Evolutionary conservation across 2,329 filamentous ascomycete genomes (phyloP).

Genomic region (Pezicula radicicola): DNA sequence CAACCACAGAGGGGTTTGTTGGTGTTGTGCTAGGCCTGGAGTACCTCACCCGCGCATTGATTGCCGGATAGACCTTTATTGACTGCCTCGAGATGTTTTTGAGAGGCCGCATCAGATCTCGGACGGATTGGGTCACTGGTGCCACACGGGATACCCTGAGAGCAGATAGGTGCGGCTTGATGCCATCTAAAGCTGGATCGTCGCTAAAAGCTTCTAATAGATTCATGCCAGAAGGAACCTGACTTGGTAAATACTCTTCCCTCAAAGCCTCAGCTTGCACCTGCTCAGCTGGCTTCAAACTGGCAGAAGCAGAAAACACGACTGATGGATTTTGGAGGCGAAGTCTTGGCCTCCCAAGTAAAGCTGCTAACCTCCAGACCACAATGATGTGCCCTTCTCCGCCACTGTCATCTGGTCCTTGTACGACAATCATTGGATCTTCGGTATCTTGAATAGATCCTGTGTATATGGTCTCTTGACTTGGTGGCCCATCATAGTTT

Average conservation of each 20-base stretch:
- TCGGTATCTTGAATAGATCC: conserved; percentile 46
- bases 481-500: conserved; percentile 39
- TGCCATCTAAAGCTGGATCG: conserved; percentile 57
- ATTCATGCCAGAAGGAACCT: conserved; percentile 68
- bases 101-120: conserved; percentile 61
- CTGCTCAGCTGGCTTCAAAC: conserved; percentile 50
- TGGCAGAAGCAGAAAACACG: conserved; percentile 61
- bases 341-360: conserved; percentile 56
- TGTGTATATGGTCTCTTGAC: conserved; percentile 59
- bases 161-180: conserved; percentile 67
- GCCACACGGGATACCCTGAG: conserved; percentile 72
- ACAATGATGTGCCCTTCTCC: conserved; percentile 44
- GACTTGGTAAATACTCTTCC: conserved; percentile 67
- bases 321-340: conserved; percentile 64
- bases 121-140: conserved; percentile 57
- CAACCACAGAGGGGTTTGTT: conserved; percentile 56
- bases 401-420: conserved; percentile 35
- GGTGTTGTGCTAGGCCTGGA: conserved; percentile 59
- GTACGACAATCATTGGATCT: conserved; percentile 46
- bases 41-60: conserved; percentile 72
- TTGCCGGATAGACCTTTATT: conserved; percentile 63
- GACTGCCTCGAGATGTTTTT: conserved; percentile 60
- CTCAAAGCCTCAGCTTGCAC: conserved; percentile 38
- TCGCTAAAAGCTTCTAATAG: conserved; percentile 70
- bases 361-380: conserved; percentile 59